Evolutionary conservation across 73 alveolate species (phyloP).

Genomic region (Symbiodinium natans): DNA sequence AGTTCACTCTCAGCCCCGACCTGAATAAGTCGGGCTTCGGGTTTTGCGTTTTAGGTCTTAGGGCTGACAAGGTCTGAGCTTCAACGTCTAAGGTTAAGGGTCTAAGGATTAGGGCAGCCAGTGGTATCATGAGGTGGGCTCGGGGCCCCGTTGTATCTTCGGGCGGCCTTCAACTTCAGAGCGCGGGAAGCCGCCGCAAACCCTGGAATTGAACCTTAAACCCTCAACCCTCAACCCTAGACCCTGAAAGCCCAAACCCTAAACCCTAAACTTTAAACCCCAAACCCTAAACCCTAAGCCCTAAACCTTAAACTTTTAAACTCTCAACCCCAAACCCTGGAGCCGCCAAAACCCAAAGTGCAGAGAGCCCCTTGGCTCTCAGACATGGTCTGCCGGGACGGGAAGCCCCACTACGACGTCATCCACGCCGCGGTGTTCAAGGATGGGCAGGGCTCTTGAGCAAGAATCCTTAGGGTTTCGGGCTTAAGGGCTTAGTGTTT

Average conservation of each 20-base stretch:
- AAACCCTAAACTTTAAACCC: neutral
- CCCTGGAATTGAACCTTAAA: too few species aligned
- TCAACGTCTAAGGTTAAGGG: neutral
- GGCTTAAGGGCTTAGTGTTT: too few species aligned
- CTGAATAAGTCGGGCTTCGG: too few species aligned
- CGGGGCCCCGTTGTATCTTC: too few species aligned
- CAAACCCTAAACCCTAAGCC: too few species aligned
- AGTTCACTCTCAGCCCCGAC: too few species aligned
- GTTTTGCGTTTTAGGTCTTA: neutral
- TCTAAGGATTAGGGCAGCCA: neutral
- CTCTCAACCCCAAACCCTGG: too few species aligned
- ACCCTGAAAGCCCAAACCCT: neutral
- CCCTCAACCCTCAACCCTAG: neutral
- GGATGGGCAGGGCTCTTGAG: neutral
- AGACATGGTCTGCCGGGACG: conserved; percentile 13
- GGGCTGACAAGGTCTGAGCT: neutral
- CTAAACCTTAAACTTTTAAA: too few species aligned
- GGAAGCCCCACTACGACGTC: conserved; percentile 19
- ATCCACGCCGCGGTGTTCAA: conserved; percentile 48
- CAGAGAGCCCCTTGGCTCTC: too few species aligned
- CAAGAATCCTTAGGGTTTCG: too few species aligned
- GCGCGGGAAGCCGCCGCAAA: neutral
- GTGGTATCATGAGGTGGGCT: neutral
- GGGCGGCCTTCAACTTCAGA: neutral
- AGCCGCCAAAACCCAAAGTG: too few species aligned